Percentiles rank a stretch among this genome's conserved stretches.
Evolutionary conservation across 768 basidiomycete species (phyloP).

Genomic region (Candolleomyces eurysporus): DNA sequence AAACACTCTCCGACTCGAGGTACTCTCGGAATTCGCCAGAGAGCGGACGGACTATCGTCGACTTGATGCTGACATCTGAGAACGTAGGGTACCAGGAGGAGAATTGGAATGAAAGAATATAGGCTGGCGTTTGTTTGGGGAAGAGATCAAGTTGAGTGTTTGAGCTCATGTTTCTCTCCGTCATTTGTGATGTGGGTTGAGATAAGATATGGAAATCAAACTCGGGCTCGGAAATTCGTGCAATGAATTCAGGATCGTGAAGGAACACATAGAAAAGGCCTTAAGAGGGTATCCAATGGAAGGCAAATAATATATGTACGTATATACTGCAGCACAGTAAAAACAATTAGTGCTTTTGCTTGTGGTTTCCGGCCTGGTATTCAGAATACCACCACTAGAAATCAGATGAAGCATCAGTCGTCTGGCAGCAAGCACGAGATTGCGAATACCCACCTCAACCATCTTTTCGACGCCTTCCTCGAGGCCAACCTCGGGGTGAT

Average conservation of each 20-base stretch:
- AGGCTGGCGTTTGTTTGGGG: constrained; percentile 47
- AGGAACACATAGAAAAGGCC: no score
- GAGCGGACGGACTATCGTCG: constrained; percentile 72
- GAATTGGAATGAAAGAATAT: constrained; percentile 74
- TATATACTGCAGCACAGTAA: background rate
- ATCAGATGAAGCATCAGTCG: background rate
- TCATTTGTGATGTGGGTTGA: background rate
- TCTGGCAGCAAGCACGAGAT: background rate
- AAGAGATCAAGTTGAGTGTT: constrained; percentile 34
- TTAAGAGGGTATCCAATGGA: background rate
- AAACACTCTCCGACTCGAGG: constrained; percentile 80
- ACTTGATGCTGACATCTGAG: constrained; percentile 61
- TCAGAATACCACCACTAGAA: constrained; percentile 49
- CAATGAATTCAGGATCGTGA: no score
- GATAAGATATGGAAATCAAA: no score
- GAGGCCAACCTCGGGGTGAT: constrained; percentile 87
- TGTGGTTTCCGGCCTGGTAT: constrained; percentile 37
- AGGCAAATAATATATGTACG: constrained; percentile 5
- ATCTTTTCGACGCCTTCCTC: constrained; percentile 83
- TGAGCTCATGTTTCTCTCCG: background rate
- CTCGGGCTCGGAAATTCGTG: no score
- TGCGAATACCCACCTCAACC: constrained; percentile 51
- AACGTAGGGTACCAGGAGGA: constrained; percentile 84
- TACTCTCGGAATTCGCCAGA: constrained; percentile 63
- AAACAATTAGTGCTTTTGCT: constrained; percentile 31